These are phyloP conservation scores for Lagenidium sp. DNA, from an alignment of 352 stramenopile species.

Conservation along the genomic window DNA sequence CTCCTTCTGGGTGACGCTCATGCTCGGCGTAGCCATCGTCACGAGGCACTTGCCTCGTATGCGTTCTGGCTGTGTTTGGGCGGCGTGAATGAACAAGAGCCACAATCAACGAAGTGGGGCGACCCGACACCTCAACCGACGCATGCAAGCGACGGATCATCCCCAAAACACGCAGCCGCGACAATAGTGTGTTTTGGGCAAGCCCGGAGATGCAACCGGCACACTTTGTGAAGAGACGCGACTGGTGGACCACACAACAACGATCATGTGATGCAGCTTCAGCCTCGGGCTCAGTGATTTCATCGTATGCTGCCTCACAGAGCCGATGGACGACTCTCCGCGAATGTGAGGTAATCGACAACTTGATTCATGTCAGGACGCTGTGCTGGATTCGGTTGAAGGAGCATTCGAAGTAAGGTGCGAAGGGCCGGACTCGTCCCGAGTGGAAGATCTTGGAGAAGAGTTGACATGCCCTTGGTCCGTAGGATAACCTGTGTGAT, in stretches of 20 bases:
- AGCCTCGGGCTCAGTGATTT: neutral
- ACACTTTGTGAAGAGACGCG: constrained; percentile 21
- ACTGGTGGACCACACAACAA: constrained; percentile 14
- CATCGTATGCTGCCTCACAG: neutral
- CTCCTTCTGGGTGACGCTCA: constrained; percentile 38
- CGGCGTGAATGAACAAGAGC: no score
- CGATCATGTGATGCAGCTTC: no score
- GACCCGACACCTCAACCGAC: no score
- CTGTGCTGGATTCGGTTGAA: constrained; percentile 46
- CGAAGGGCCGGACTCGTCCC: constrained; percentile 25
- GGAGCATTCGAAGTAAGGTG: constrained; percentile 51
- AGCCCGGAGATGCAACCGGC: no score
- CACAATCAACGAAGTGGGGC: no score
- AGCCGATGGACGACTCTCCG: constrained; percentile 8
- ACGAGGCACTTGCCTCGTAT: neutral
- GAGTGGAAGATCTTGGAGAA: constrained; percentile 40
- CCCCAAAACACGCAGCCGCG: no score
- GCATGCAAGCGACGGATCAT: no score
- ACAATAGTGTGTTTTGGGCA: no score
- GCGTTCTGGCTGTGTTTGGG: no score
- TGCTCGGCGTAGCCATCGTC: neutral
- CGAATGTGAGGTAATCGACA: constrained; percentile 43
- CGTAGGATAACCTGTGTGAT: no score
- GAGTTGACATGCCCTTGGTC: constrained; percentile 25
- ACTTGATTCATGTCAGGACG: constrained; percentile 51